Evolutionary conservation across 768 basidiomycete genomes (phyloP).

Genomic region (Suillus alpinus): DNA sequence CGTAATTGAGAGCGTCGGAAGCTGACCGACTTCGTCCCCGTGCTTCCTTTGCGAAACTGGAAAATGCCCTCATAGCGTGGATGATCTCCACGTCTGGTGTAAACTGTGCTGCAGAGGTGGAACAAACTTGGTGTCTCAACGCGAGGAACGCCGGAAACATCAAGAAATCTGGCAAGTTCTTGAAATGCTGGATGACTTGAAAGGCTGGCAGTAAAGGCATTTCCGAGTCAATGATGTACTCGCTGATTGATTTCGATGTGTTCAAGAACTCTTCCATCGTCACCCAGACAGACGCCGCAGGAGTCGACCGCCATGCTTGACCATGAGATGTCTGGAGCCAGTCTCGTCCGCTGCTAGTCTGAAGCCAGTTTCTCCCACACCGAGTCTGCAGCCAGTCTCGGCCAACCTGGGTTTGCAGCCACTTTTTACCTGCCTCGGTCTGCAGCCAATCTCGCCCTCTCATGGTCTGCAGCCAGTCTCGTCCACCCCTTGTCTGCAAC

Average conservation of each 20-base stretch:
- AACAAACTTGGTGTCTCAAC: neutral
- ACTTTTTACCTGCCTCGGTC: neutral
- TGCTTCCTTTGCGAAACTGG: neutral
- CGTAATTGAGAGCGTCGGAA: neutral
- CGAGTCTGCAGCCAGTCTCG: neutral
- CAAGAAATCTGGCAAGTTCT: neutral
- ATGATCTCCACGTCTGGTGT: neutral
- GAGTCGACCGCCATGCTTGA: neutral
- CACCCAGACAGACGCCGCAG: neutral
- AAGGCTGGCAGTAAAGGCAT: neutral
- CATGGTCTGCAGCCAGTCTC: neutral
- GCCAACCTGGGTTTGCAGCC: neutral
- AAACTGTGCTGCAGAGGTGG: neutral
- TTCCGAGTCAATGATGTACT: neutral
- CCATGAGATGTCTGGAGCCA: neutral
- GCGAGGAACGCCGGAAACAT: neutral
- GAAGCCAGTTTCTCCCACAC: neutral
- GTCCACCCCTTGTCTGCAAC: neutral
- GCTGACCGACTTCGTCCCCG: neutral
- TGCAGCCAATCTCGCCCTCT: neutral
- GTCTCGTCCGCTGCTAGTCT: neutral
- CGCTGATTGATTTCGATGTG: neutral
- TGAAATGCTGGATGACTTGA: neutral
- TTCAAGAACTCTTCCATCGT: neutral
- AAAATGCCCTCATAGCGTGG: neutral